Evolutionary conservation across 495 filamentous ascomycete genomes (phyloP).

Genomic region (Neurospora sp.): DNA sequence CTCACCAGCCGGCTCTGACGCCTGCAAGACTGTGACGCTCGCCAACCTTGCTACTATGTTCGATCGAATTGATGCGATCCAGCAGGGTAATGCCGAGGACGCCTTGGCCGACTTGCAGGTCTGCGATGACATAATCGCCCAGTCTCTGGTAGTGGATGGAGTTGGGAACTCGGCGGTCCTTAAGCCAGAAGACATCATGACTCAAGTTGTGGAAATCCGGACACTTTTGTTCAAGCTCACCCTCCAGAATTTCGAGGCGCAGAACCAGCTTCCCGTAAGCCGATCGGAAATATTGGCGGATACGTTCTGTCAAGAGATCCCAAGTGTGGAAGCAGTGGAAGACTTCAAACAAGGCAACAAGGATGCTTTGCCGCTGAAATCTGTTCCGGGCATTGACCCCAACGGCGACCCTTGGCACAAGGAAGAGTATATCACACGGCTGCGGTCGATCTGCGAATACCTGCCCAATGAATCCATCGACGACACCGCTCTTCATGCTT

Average conservation of each 20-base stretch:
- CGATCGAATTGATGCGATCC: background rate
- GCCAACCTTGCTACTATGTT: conserved; percentile 17
- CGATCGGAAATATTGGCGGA: conserved; percentile 4
- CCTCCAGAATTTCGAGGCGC: conserved; percentile 1
- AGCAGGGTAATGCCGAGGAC: background rate
- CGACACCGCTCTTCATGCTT: background rate
- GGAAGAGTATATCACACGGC: background rate
- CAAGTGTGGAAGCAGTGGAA: conserved; percentile 5
- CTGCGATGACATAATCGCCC: conserved; percentile 10
- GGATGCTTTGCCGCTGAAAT: conserved; percentile 7
- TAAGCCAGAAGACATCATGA: conserved; percentile 2
- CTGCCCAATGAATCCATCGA: background rate
- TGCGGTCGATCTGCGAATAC: conserved; percentile 5
- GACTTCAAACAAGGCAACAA: conserved; percentile 2
- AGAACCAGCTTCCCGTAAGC: background rate
- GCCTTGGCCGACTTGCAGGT: conserved; percentile 7
- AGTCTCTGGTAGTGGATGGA: conserved; percentile 1
- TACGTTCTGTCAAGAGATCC: conserved; percentile 10
- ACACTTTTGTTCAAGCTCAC: conserved; percentile 13
- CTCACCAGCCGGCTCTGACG: background rate
- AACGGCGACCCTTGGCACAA: background rate
- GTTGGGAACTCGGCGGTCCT: background rate
- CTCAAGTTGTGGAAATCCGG: conserved; percentile 14
- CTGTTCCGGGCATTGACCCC: background rate
- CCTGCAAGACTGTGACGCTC: conserved; percentile 2